Evolutionary conservation across 2,329 filamentous ascomycete genomes (phyloP).

Genomic region (Stachybotrys elegans): DNA sequence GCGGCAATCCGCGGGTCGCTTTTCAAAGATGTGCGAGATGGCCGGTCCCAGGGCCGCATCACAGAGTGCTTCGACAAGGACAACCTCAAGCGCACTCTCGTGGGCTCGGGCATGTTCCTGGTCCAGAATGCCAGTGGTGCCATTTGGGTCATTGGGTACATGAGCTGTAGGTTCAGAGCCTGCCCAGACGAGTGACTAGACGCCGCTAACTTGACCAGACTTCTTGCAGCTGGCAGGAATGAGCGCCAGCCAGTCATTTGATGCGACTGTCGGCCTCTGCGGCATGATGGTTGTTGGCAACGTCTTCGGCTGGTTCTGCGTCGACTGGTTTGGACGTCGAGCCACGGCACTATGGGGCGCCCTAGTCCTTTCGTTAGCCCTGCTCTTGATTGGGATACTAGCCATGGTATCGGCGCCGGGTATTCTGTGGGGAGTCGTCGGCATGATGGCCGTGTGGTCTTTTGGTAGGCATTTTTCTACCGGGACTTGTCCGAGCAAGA

Average conservation of each 20-base stretch:
- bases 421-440: neutral
- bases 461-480: neutral
- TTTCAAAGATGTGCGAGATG: neutral
- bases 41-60: slow-evolving; percentile 1
- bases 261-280: slow-evolving; percentile 4
- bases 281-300: slow-evolving; percentile 7
- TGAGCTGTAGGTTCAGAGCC: slow-evolving; percentile 6
- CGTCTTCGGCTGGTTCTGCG: slow-evolving; percentile 8
- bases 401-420: neutral
- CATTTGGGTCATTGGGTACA: slow-evolving; percentile 8
- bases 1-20: slow-evolving; percentile 17
- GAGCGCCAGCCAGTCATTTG: neutral
- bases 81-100: slow-evolving; percentile 3
- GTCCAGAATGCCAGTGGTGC: slow-evolving; percentile 4
- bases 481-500: neutral
- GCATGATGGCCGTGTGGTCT: slow-evolving; percentile 6
- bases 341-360: slow-evolving; percentile 4
- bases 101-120: slow-evolving; percentile 3
- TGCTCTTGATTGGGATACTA: slow-evolving; percentile 6
- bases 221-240: slow-evolving; percentile 6
- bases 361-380: neutral
- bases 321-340: slow-evolving; percentile 6
- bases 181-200: too few species aligned
- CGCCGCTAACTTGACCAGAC: too few species aligned
- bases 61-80: slow-evolving; percentile 4